These are phyloP conservation scores for Beauveria australis DNA, from an alignment of 2,329 filamentous ascomycete genomes.

Conservation along the genomic window DNA sequence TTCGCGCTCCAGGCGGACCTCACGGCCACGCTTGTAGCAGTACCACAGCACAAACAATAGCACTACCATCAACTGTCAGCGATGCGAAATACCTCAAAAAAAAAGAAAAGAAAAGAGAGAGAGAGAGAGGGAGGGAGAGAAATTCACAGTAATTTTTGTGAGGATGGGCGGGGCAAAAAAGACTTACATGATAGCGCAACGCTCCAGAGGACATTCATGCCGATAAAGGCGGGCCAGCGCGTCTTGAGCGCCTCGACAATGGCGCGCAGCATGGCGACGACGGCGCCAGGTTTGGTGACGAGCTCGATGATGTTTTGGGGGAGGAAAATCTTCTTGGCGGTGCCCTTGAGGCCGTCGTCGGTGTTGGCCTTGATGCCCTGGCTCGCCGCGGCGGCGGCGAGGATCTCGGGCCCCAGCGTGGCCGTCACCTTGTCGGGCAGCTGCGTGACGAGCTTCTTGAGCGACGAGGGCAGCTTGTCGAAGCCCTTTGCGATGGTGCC, in stretches of 20 bases:
- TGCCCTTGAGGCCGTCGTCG: constrained; percentile 49
- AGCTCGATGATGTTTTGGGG: constrained; percentile 70
- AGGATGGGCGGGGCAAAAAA: background rate
- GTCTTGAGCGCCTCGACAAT: constrained; percentile 83
- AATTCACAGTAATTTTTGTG: background rate
- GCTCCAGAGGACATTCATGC: constrained; percentile 86
- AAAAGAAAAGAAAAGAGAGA: no score
- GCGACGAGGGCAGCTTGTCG: constrained; percentile 63
- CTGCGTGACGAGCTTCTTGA: constrained; percentile 80
- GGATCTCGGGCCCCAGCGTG: constrained; percentile 68
- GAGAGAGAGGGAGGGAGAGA: no score
- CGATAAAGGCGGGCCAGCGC: constrained; percentile 83
- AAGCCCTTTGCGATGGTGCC: constrained; percentile 51
- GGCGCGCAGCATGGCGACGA: constrained; percentile 77
- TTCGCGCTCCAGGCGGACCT: constrained; percentile 66
- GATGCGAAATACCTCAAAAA: background rate
- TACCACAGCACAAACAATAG: constrained; percentile 96
- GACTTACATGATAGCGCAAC: constrained; percentile 74
- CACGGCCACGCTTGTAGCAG: constrained; percentile 88
- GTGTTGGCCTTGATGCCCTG: constrained; percentile 54
- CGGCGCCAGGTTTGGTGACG: constrained; percentile 76
- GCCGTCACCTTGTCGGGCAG: constrained; percentile 75
- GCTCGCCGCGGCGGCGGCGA: constrained; percentile 71
- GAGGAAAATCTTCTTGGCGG: constrained; percentile 58
- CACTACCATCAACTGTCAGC: constrained; percentile 39